phyloP scores from a whole-genome alignment of 371 early-diverging fungal genomes.

The Syncephalastrum sp. region DNA sequence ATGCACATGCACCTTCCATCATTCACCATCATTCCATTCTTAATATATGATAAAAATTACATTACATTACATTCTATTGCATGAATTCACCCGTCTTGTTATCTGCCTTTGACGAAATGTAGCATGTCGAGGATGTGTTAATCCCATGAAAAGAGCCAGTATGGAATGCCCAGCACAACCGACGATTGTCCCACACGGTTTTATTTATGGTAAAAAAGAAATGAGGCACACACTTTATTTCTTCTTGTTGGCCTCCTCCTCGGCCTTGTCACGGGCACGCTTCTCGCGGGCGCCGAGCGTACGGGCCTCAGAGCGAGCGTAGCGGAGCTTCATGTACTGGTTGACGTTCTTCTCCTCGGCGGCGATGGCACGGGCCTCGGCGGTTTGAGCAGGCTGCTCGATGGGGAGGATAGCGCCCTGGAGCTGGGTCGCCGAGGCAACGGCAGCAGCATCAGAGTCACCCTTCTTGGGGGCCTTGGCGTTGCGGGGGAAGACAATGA shows the following conservation, averaged over 20 bases:
- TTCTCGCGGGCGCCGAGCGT: conserved; percentile 84
- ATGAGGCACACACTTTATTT: background rate
- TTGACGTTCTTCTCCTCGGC: conserved; percentile 79
- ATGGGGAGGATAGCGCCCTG: conserved; percentile 75
- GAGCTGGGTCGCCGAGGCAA: conserved; percentile 73
- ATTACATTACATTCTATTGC: too few relatives aligned
- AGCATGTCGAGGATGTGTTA: too few relatives aligned
- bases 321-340: conserved; percentile 87
- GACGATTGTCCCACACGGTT: too few relatives aligned
- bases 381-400: conserved; percentile 59
- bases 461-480: conserved; percentile 82
- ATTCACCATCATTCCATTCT: conserved; percentile 1
- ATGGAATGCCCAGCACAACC: too few relatives aligned
- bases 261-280: conserved; percentile 78
- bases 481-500: conserved; percentile 78
- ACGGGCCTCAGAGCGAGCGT: conserved; percentile 82
- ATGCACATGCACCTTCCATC: conserved; percentile 1
- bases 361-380: conserved; percentile 82
- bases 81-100: too few relatives aligned
- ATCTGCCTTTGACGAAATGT: too few relatives aligned
- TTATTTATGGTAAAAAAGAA: too few relatives aligned
- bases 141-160: background rate
- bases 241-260: conserved; percentile 83
- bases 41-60: too few relatives aligned
- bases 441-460: conserved; percentile 59